Percentiles rank a stretch among this genome's conserved stretches.
Conservation (phyloP, 352 stramenopile genomes). For the Thalassiosira livingstoniorum region DNA sequence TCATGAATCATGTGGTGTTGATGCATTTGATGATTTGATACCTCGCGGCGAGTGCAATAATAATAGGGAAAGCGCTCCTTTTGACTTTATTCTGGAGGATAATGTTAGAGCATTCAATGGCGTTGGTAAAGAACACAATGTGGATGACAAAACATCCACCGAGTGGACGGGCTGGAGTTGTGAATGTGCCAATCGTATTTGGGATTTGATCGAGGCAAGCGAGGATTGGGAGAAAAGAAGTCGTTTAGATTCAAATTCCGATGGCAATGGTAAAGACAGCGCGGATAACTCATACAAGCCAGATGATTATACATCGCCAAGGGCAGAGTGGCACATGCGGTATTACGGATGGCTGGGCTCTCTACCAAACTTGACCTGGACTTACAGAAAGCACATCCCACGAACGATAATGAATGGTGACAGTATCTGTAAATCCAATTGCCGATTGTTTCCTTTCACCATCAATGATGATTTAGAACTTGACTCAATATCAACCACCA, state of each 20-base stretch:
- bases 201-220: constrained; percentile 58
- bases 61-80: constrained; percentile 45
- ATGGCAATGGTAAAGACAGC: not conserved
- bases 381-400: constrained; percentile 74
- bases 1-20: constrained; percentile 11
- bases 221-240: constrained; percentile 1
- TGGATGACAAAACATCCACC: not conserved
- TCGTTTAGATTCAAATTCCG: not conserved
- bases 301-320: too few species aligned
- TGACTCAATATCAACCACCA: constrained; percentile 29
- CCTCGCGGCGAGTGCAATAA: not conserved
- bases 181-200: constrained; percentile 64
- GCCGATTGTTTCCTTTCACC: constrained; percentile 68
- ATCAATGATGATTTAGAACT: constrained; percentile 64
- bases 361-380: constrained; percentile 77
- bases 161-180: constrained; percentile 36
- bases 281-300: not conserved
- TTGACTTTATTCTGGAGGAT: constrained; percentile 86
- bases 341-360: constrained; percentile 84
- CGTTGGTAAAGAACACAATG: not conserved
- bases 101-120: constrained; percentile 75
- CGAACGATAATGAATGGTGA: constrained; percentile 42
- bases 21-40: too few species aligned
- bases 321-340: constrained; percentile 71
- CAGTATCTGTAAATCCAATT: not conserved